Evolutionary conservation across 768 basidiomycete species (phyloP).

Genomic region (Gloeophyllum trabeum): DNA sequence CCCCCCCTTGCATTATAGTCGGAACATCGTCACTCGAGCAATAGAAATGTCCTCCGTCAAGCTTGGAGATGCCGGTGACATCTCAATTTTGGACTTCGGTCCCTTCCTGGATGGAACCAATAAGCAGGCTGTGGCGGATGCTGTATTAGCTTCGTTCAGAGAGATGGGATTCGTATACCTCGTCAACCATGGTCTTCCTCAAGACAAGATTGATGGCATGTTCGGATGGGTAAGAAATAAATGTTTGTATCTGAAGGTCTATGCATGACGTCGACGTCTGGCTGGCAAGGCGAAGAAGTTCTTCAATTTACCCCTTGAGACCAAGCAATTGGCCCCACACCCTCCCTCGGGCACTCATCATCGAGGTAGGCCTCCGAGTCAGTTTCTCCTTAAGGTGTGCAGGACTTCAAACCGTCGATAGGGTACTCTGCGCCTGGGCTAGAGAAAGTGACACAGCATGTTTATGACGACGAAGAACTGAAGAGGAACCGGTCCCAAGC

Average conservation of each 20-base stretch:
- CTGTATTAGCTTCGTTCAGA: slow-evolving; percentile 33
- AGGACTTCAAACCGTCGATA: slow-evolving; percentile 17
- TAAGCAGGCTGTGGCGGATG: slow-evolving; percentile 27
- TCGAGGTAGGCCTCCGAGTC: no score
- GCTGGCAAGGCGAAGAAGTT: no score
- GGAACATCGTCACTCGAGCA: no score
- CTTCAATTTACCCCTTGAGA: no score
- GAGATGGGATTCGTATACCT: slow-evolving; percentile 12
- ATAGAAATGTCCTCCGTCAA: no score
- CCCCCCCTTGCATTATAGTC: no score
- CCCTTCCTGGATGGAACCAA: slow-evolving; percentile 28
- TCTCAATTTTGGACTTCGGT: slow-evolving; percentile 30
- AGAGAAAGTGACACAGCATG: slow-evolving; percentile 19
- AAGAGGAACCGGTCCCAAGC: slow-evolving; percentile 17
- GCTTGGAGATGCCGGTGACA: no score
- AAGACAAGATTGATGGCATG: slow-evolving; percentile 18
- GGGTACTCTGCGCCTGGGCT: slow-evolving; percentile 20
- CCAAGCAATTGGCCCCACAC: no score
- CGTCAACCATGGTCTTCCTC: slow-evolving; percentile 21
- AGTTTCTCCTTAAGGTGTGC: no score
- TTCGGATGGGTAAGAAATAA: slow-evolving; percentile 17
- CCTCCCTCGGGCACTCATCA: no score
- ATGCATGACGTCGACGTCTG: slow-evolving; percentile 14
- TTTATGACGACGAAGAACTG: slow-evolving; percentile 21
- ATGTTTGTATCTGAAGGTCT: slow-evolving; percentile 19